Evolutionary conservation across 2,329 filamentous ascomycete species (phyloP), one percentile per base, ranked within the genome.

Genomic region (Pezicula carpinea): DNA sequence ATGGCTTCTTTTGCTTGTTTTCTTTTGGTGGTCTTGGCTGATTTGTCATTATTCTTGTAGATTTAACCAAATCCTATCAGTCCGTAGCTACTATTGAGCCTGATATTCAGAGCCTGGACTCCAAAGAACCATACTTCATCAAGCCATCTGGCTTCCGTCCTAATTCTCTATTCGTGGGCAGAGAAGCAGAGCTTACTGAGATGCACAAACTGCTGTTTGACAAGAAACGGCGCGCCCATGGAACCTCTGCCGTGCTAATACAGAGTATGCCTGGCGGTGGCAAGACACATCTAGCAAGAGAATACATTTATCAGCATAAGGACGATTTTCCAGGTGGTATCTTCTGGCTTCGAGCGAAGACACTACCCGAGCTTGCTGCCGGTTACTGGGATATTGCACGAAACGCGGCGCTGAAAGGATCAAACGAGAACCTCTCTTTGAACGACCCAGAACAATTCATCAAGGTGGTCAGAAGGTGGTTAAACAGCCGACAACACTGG

Each of bases 301-400:
- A 87, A 62, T 87, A 87, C 59, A 75, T 85, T 23, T 85, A 81
- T 55, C 63, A 69, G 4, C 76, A 85, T 55, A 76, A 71, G 31
- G 65, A 72, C 4, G 68, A 77, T 50, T 87, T 83, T 54, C 75
- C 77, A 0, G 82, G 82, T 2, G 84, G 84, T 1, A 72, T 86
- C 36, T 88, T 85, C 61, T 88, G 84, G 84, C 73, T 87, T 14
- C 75, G 81, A 41, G 79, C 81, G 7, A 83, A 80, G 53, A 79
- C 77, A 1, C 60, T 70, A 3, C 68, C 78, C 44, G 80, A 83
- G 42, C 70, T 80, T 29, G 75, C 76, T 44, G 76, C 79, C 40
- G 79, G 79, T 26, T 87, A 78, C 59, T 83, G 80, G 77, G 77
- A 82, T 41, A 83, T 87, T 51, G 82, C 80, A 1, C 76, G 77